Evolutionary conservation across 1,284 basidiomycete species (phyloP), one percentile per base, ranked within the genome.

Genomic region (Melampsora americana): DNA sequence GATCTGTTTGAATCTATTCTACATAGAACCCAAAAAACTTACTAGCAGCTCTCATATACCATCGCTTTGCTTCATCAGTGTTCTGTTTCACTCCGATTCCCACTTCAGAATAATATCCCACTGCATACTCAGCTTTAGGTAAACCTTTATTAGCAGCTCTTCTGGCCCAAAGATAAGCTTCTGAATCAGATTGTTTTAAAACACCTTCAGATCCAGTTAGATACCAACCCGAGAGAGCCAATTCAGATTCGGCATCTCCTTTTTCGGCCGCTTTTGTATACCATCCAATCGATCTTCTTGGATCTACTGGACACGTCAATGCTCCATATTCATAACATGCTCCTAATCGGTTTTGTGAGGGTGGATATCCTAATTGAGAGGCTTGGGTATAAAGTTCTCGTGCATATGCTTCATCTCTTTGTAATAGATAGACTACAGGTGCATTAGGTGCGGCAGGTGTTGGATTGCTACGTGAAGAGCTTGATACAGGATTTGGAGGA

Each of bases 71-170:
- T 82, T 95, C 91, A 78, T 98, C 96, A 61, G 94, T 83, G 81
- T 99, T 95, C 80, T 92, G 91, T 84, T 94, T 94, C 81, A 97
- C 91, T 30, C 96, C 96, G 80, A 99, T 99, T 5, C 95, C 96
- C 30, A 96, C 92, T 83, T 99, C 96, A 0, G 92, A 91, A 83
- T 99, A 99, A 84, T 99, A 77, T 4, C 79, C 94, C 86, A 62
- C 95, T 90, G 96, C 96, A 95, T 77, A 99, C 79, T 85, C 84
- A 5, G 84, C 84, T 70, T 85, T 85, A 48, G 84, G 82, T 23
- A 85, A 79, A 6, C 84, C 84, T 78, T 84, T 84, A 75, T 79
- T 81, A 35, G 84, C 84, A 0, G 84, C 84, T 26, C 84, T 77
- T 12, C 84, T 74, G 12, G 84, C 84, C 84, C 84, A 85, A 20